These are phyloP conservation scores for Diplosphaera chodatii DNA, from an alignment of 139 green algal species.

Conservation along the genomic window DNA sequence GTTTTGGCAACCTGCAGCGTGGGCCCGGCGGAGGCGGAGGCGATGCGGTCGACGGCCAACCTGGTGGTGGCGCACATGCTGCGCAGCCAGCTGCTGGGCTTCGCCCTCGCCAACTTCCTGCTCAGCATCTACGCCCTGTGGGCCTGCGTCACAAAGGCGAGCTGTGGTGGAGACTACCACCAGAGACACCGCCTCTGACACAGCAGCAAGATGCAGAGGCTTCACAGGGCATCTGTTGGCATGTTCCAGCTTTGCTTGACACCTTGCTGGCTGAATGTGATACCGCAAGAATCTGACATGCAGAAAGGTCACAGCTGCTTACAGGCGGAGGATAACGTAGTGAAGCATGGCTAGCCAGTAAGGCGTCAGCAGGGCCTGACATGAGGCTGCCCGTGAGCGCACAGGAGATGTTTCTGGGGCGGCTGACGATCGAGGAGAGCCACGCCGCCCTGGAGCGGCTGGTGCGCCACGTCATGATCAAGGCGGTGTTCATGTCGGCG, in stretches of 20 bases:
- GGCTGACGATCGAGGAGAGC: conserved; percentile 24
- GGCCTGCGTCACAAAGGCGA: not conserved
- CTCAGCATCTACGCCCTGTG: not conserved
- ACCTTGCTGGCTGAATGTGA: too few species aligned
- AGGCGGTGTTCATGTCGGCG: conserved; percentile 36
- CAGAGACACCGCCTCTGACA: too few species aligned
- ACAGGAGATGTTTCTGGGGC: conserved; percentile 38
- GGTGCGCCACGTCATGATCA: conserved; percentile 38
- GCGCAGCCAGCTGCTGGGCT: not conserved
- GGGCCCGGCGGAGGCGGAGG: not conserved
- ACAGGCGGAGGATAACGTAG: too few species aligned
- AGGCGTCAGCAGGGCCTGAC: too few species aligned
- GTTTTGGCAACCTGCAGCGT: not conserved
- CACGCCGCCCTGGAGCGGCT: conserved; percentile 27
- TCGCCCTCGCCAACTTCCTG: not conserved
- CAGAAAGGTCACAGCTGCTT: too few species aligned
- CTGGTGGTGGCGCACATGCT: not conserved
- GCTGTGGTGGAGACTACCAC: too few species aligned
- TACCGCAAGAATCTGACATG: too few species aligned
- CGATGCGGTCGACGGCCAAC: not conserved
- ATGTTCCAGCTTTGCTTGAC: too few species aligned
- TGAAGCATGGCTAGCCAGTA: too few species aligned
- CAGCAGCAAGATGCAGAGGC: too few species aligned
- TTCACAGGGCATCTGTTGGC: too few species aligned
- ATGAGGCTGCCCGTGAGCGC: too few species aligned